Percentiles rank a stretch among this genome's conserved stretches.
phyloP scores from a whole-genome alignment of 176 grass and related monocot species.

The Secale cereale region DNA sequence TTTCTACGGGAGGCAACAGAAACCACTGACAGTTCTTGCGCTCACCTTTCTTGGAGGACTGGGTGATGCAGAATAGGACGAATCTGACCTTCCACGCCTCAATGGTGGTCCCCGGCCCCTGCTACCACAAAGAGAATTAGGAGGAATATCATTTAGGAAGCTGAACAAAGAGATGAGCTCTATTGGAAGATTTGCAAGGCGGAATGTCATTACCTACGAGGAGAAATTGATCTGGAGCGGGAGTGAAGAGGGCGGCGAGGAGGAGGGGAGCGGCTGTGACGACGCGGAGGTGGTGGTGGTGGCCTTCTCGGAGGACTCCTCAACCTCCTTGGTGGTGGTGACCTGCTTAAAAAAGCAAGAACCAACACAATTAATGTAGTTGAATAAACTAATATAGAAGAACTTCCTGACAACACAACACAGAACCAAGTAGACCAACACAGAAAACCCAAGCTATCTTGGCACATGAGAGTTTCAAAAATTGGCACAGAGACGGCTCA shows the following conservation, averaged over 20 bases:
- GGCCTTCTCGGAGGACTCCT: constrained; percentile 96
- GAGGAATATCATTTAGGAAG: not conserved
- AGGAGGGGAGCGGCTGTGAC: constrained; percentile 75
- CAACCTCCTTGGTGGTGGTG: constrained; percentile 86
- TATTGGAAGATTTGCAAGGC: not conserved
- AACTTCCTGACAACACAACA: not conserved
- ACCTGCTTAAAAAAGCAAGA: constrained; percentile 31
- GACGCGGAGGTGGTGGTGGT: constrained; percentile 71
- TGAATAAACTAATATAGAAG: not conserved
- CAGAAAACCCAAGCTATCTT: not conserved
- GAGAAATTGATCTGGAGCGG: constrained; percentile 82
- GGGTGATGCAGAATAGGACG: constrained; percentile 85
- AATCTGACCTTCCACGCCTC: constrained; percentile 92
- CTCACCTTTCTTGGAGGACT: constrained; percentile 66
- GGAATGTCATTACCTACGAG: constrained; percentile 62
- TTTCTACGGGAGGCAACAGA: not conserved
- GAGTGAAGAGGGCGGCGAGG: constrained; percentile 73
- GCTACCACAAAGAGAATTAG: constrained; percentile 25
- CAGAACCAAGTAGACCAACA: not conserved
- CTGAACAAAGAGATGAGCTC: not conserved
- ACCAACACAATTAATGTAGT: not conserved
- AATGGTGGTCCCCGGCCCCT: constrained; percentile 74
- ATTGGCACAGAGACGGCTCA: no score
- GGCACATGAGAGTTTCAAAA: not conserved
- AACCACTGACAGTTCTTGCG: not conserved